phyloP scores from a whole-genome alignment of 768 basidiomycete species.

The Dioszegia aurantiaca region DNA sequence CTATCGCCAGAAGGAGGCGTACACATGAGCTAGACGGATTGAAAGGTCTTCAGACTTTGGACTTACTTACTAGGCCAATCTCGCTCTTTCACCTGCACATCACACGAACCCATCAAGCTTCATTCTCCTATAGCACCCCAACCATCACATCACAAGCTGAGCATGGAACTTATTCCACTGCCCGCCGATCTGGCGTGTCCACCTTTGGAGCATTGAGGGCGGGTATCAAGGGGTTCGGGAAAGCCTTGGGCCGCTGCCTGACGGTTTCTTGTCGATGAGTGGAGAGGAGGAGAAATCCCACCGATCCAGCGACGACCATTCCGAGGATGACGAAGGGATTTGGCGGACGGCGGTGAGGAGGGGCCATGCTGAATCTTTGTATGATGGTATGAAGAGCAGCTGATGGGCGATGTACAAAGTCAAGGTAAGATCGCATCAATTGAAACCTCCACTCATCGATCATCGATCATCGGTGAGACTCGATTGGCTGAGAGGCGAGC shows the following conservation, averaged over 20 bases:
- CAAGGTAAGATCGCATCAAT: too few relatives aligned
- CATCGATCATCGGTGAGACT: too few relatives aligned
- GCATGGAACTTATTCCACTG: constrained; percentile 19
- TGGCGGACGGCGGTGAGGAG: constrained; percentile 36
- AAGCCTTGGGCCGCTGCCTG: constrained; percentile 23
- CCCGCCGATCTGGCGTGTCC: constrained; percentile 21
- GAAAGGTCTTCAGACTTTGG: too few relatives aligned
- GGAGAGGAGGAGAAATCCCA: constrained; percentile 33
- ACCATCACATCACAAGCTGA: background rate
- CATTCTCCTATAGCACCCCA: background rate
- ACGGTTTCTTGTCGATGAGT: constrained; percentile 24
- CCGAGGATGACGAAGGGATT: constrained; percentile 42
- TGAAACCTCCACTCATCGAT: too few relatives aligned
- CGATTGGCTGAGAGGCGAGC: too few relatives aligned
- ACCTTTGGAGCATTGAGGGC: constrained; percentile 26
- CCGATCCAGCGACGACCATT: constrained; percentile 29
- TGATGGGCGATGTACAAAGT: too few relatives aligned
- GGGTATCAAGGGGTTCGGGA: constrained; percentile 31
- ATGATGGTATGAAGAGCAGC: background rate
- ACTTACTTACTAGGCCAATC: too few relatives aligned
- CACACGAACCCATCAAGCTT: too few relatives aligned
- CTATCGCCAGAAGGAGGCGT: too few relatives aligned
- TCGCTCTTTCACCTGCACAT: too few relatives aligned
- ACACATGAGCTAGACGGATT: too few relatives aligned
- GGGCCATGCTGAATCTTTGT: background rate